Percentiles rank a stretch among this genome's conserved stretches.
phyloP scores from a whole-genome alignment of 1,284 basidiomycete species.

The Malassezia vespertilionis region DNA sequence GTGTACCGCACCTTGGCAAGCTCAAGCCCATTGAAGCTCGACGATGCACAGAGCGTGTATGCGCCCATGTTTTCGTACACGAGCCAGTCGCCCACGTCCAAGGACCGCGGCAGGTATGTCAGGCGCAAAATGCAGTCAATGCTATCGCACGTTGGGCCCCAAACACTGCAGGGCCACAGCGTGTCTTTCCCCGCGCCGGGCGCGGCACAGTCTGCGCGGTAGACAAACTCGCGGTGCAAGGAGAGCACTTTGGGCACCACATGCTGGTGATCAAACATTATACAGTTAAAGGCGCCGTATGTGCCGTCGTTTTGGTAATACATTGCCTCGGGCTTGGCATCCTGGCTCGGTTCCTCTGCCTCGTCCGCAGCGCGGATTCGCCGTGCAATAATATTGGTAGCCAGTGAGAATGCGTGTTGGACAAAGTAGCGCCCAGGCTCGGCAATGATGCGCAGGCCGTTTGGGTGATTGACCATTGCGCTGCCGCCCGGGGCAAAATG shows the following conservation, averaged over 20 bases:
- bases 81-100: conserved; percentile 67
- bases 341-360: conserved; percentile 10
- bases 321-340: conserved; percentile 35
- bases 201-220: conserved; percentile 41
- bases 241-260: conserved; percentile 71
- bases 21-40: conserved; percentile 65
- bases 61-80: conserved; percentile 85
- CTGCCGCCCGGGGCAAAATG: conserved; percentile 41
- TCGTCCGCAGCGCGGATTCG: conserved; percentile 28
- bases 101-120: conserved; percentile 30
- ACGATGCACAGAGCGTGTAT: conserved; percentile 81
- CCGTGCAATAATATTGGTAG: conserved; percentile 85
- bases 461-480: conserved; percentile 43
- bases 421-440: conserved; percentile 96
- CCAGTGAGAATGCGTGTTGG: conserved; percentile 79
- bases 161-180: conserved; percentile 51
- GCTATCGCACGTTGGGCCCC: conserved; percentile 73
- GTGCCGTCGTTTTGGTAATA: conserved; percentile 47
- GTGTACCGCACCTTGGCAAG: conserved; percentile 49
- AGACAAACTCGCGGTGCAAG: conserved; percentile 34
- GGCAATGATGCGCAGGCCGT: conserved; percentile 74
- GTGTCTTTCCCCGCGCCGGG: conserved; percentile 8
- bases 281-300: conserved; percentile 96
- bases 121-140: conserved; percentile 57
- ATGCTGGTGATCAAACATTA: conserved; percentile 82